These are phyloP conservation scores for Acacia concinna DNA, from an alignment of 331 rosid species.

Conservation along the genomic window DNA sequence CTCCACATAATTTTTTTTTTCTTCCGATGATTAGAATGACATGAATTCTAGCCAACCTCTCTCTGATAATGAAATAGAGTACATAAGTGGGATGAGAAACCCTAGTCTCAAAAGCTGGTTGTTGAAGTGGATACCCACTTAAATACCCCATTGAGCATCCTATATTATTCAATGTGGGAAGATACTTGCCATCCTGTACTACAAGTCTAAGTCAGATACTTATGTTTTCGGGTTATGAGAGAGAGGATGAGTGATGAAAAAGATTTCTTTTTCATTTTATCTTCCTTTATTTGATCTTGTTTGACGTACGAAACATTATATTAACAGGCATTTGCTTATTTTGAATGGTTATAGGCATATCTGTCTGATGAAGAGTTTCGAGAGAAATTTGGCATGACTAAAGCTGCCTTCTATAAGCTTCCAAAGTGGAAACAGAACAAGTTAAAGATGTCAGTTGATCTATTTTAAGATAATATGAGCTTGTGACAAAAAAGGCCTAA, in stretches of 20 bases:
- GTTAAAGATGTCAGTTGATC: slow-evolving; percentile 74
- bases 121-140: background rate
- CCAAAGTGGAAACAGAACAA: slow-evolving; percentile 98
- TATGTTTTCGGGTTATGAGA: background rate
- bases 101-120: background rate
- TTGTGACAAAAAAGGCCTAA: background rate
- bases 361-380: slow-evolving; percentile 77
- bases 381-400: slow-evolving; percentile 67
- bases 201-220: background rate
- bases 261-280: background rate
- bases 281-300: background rate
- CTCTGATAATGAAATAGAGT: too few relatives aligned
- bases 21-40: background rate
- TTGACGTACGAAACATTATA: background rate
- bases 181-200: too few relatives aligned
- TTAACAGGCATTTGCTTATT: slow-evolving; percentile 11
- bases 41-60: too few relatives aligned
- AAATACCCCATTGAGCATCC: background rate
- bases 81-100: too few relatives aligned
- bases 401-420: slow-evolving; percentile 69
- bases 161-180: background rate
- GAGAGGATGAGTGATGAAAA: background rate
- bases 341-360: slow-evolving; percentile 65
- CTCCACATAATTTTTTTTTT: too few relatives aligned
- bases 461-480: slow-evolving; percentile 49